Percentiles rank a stretch among this genome's conserved stretches.
phyloP scores from a whole-genome alignment of 306 rosid species.

The Chamaecrista fasciculata region DNA sequence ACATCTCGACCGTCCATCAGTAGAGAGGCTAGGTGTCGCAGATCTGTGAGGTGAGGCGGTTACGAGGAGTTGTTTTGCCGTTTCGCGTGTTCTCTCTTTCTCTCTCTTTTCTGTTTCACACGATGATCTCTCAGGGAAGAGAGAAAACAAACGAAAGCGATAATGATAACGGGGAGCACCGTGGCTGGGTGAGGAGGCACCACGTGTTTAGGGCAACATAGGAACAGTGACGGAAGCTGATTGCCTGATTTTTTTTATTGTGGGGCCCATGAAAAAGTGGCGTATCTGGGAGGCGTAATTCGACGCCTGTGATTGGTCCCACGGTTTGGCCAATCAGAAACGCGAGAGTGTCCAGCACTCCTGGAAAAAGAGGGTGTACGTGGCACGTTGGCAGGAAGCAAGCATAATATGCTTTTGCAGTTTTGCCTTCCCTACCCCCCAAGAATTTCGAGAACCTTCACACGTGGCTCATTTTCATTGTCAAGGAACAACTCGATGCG shows the following conservation, averaged over 20 bases:
- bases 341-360: conserved; percentile 32
- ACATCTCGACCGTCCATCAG: conserved; percentile 48
- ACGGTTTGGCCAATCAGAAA: conserved; percentile 31
- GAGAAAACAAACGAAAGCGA: too few relatives aligned
- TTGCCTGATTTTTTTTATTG: conserved; percentile 28
- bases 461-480: conserved; percentile 43
- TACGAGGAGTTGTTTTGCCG: too few relatives aligned
- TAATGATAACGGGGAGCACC: conserved; percentile 61
- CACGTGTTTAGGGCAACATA: conserved; percentile 72
- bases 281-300: conserved; percentile 39
- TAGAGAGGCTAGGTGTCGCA: background rate
- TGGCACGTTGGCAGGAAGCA: conserved; percentile 44
- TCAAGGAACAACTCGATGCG: conserved; percentile 18
- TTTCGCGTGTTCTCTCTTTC: background rate
- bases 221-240: conserved; percentile 26
- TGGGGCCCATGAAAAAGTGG: conserved; percentile 33
- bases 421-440: background rate
- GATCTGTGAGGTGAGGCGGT: background rate
- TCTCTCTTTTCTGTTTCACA: background rate
- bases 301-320: conserved; percentile 42
- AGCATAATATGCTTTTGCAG: conserved; percentile 49
- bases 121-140: conserved; percentile 35
- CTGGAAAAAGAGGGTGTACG: conserved; percentile 40
- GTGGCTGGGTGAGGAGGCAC: conserved; percentile 50
- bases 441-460: conserved; percentile 34